Evolutionary conservation across 2,329 filamentous ascomycete genomes (phyloP).

Genomic region (Tolypocladium amazonense): DNA sequence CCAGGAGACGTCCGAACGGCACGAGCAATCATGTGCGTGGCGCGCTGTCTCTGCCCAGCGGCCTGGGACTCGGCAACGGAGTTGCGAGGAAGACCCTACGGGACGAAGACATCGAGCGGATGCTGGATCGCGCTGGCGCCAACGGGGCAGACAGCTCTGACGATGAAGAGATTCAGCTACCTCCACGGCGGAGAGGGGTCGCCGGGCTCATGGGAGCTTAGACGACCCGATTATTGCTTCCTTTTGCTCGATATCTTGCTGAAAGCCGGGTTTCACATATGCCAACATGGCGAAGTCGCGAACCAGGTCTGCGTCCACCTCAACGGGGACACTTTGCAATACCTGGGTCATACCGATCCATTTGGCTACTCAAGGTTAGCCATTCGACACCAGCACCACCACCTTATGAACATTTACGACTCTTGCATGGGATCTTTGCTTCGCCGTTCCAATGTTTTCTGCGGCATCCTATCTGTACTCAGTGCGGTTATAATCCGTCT

Average conservation of each 20-base stretch:
- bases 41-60: conserved; percentile 37
- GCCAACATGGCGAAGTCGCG: background rate
- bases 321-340: background rate
- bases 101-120: conserved; percentile 47
- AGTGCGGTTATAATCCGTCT: background rate
- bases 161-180: conserved; percentile 45
- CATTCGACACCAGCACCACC: background rate
- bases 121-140: conserved; percentile 42
- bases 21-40: conserved; percentile 23
- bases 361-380: background rate
- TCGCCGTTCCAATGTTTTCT: background rate
- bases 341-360: background rate
- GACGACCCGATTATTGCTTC: background rate
- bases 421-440: background rate
- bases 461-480: background rate
- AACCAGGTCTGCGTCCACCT: background rate
- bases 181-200: conserved; percentile 18
- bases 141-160: conserved; percentile 43
- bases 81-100: conserved; percentile 26
- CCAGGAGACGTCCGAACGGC: conserved; percentile 33
- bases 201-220: conserved; percentile 18
- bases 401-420: background rate
- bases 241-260: background rate
- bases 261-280: background rate
- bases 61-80: conserved; percentile 31